These are phyloP conservation scores for Forsythia suspensa DNA, from an alignment of 257 asterid genomes.

Conservation along the genomic window DNA sequence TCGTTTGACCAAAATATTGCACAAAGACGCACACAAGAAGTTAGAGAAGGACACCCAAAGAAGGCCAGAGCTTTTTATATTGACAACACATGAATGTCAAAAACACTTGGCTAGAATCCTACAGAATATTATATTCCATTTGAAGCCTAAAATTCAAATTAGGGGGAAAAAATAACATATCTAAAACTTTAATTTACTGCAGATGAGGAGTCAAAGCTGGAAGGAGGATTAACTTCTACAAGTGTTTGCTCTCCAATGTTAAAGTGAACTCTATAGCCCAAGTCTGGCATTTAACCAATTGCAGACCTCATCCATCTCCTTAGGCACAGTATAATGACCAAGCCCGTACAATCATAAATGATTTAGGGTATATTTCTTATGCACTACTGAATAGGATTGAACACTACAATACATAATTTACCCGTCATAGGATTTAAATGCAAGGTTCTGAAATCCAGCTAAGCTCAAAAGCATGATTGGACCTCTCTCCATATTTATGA, in stretches of 20 bases:
- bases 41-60: background rate
- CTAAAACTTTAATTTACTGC: slow-evolving; percentile 20
- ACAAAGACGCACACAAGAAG: background rate
- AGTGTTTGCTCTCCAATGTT: slow-evolving; percentile 16
- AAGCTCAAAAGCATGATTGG: slow-evolving; percentile 37
- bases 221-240: slow-evolving; percentile 14
- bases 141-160: background rate
- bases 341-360: slow-evolving; percentile 5
- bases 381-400: background rate
- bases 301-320: slow-evolving; percentile 14
- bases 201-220: background rate
- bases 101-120: slow-evolving; percentile 30
- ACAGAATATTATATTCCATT: background rate
- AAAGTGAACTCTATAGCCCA: slow-evolving; percentile 26
- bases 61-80: slow-evolving; percentile 7
- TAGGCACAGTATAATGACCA: slow-evolving; percentile 14
- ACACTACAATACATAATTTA: slow-evolving; percentile 10
- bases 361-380: background rate
- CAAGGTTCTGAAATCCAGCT: slow-evolving; percentile 43
- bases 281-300: slow-evolving; percentile 7
- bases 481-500: slow-evolving; percentile 41
- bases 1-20: background rate
- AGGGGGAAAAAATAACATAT: background rate
- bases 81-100: slow-evolving; percentile 24
- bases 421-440: slow-evolving; percentile 42